phyloP scores from a whole-genome alignment of 176 grass and related monocot genomes.

The Musa schizocarpa region DNA sequence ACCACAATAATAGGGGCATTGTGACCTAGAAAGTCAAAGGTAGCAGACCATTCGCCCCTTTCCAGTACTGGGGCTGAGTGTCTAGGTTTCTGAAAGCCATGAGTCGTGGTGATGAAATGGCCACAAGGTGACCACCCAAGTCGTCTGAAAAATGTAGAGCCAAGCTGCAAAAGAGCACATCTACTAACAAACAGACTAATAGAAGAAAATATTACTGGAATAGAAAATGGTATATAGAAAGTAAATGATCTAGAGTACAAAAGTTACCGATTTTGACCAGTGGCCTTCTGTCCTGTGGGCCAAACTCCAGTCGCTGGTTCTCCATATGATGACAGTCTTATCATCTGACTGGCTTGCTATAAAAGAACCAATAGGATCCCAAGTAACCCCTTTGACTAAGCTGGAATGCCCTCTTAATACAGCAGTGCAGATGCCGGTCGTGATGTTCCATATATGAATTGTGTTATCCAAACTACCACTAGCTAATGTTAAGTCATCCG shows the following conservation, averaged over 20 bases:
- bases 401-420: slow-evolving; percentile 91
- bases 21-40: slow-evolving; percentile 99
- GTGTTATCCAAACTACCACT: slow-evolving; percentile 93
- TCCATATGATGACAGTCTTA: slow-evolving; percentile 95
- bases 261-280: slow-evolving; percentile 88
- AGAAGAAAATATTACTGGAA: neutral
- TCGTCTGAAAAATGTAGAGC: slow-evolving; percentile 95
- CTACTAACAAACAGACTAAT: slow-evolving; percentile 28
- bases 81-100: slow-evolving; percentile 96
- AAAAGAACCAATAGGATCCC: slow-evolving; percentile 99
- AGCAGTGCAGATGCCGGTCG: slow-evolving; percentile 87
- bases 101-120: slow-evolving; percentile 95
- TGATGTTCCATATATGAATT: slow-evolving; percentile 88
- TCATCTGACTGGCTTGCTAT: slow-evolving; percentile 94
- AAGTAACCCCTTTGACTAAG: slow-evolving; percentile 95
- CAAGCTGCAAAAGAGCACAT: slow-evolving; percentile 44
- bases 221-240: slow-evolving; percentile 9
- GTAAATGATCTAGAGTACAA: slow-evolving; percentile 11
- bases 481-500: slow-evolving; percentile 81
- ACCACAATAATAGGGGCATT: slow-evolving; percentile 86
- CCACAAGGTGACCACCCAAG: slow-evolving; percentile 96
- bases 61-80: slow-evolving; percentile 97
- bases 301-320: slow-evolving; percentile 94
- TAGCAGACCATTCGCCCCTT: slow-evolving; percentile 90
- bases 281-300: slow-evolving; percentile 93